A percentile compares a stretch with the other conserved stretches of the same genome.
phyloP scores from a whole-genome alignment of 1,284 basidiomycete species.

The Pholiota adiposa region DNA sequence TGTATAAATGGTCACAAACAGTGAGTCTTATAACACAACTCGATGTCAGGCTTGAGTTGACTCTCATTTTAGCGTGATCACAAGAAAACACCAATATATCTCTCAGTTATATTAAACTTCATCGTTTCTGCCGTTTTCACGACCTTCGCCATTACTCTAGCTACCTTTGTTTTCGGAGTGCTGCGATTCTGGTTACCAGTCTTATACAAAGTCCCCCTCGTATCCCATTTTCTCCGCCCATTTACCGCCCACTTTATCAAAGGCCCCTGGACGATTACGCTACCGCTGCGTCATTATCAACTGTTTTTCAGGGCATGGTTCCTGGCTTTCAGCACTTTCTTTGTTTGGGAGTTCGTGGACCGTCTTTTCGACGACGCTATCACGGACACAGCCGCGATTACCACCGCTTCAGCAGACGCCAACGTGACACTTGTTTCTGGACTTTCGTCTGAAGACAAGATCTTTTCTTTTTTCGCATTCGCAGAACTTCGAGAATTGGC shows the following conservation, averaged over 20 bases:
- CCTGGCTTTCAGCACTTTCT: constrained; percentile 51
- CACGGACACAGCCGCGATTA: constrained; percentile 53
- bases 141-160: constrained; percentile 39
- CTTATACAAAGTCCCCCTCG: constrained; percentile 54
- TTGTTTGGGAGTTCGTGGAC: constrained; percentile 66
- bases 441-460: constrained; percentile 48
- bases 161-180: constrained; percentile 48
- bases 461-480: constrained; percentile 63
- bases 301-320: constrained; percentile 53
- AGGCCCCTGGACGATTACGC: constrained; percentile 55
- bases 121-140: constrained; percentile 46
- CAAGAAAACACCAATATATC: constrained; percentile 22
- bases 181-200: constrained; percentile 52
- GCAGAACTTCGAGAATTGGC: constrained; percentile 54
- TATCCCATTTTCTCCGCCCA: constrained; percentile 54
- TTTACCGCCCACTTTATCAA: constrained; percentile 66
- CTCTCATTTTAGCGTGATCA: neutral
- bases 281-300: constrained; percentile 49
- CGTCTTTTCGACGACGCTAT: constrained; percentile 54
- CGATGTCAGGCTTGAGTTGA: neutral
- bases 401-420: constrained; percentile 48
- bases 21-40: constrained; percentile 10
- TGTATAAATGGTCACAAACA: constrained; percentile 47
- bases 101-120: constrained; percentile 32
- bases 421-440: constrained; percentile 63